Evolutionary conservation across 164 flowering plant genomes (phyloP).

Genomic region (Vitis labrusca): DNA sequence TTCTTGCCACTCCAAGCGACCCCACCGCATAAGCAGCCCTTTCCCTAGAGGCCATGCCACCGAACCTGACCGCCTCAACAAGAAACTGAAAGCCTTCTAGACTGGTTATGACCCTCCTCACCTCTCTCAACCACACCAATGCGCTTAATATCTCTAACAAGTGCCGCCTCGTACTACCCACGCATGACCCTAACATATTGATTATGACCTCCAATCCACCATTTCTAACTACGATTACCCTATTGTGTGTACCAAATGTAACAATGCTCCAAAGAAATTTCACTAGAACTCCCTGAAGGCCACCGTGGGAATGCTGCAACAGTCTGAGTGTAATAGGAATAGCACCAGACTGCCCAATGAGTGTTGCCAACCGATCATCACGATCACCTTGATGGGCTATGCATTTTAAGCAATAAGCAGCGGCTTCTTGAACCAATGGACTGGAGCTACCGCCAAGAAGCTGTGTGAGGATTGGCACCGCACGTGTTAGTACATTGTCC

Average conservation of each 20-base stretch:
- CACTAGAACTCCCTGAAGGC: conserved; percentile 23
- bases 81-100: conserved; percentile 33
- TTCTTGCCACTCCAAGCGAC: conserved; percentile 38
- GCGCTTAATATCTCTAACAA: conserved; percentile 56
- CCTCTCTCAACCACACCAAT: conserved; percentile 39
- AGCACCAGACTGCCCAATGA: conserved; percentile 37
- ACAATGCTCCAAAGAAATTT: conserved; percentile 36
- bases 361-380: conserved; percentile 16
- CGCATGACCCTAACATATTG: conserved; percentile 22
- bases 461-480: conserved; percentile 37
- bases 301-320: conserved; percentile 26
- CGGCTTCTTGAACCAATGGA: conserved; percentile 31
- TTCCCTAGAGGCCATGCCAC: conserved; percentile 50
- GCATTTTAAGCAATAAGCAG: conserved; percentile 39
- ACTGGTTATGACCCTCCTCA: conserved; percentile 32
- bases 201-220: conserved; percentile 43
- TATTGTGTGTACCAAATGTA: conserved; percentile 20
- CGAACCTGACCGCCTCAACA: conserved; percentile 40
- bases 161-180: conserved; percentile 22
- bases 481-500: conserved; percentile 24
- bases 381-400: conserved; percentile 32
- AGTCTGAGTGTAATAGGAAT: conserved; percentile 29
- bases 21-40: conserved; percentile 61
- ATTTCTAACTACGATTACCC: conserved; percentile 28
- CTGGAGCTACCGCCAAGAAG: conserved; percentile 19